A percentile compares a stretch with the other conserved stretches of the same genome.
phyloP scores from a whole-genome alignment of 1,284 basidiomycete species.

The Melampsora americana region DNA sequence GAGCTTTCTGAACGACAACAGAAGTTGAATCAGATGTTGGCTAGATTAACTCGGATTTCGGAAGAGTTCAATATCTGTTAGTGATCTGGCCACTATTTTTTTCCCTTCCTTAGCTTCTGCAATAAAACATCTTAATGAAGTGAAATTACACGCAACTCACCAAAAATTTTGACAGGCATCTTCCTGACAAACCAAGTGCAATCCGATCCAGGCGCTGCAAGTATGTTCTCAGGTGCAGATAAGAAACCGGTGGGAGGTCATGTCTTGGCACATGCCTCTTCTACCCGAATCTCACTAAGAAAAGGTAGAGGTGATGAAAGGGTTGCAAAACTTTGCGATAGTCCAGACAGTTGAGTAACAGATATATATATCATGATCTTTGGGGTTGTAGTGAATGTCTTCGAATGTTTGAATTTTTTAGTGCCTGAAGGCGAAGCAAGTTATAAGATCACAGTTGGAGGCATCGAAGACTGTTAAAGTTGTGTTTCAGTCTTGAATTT shows the following conservation, averaged over 20 bases:
- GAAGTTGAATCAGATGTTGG: constrained; percentile 71
- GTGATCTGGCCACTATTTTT: constrained; percentile 2
- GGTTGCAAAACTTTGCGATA: constrained; percentile 90
- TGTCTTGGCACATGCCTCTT: constrained; percentile 78
- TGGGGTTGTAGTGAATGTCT: neutral
- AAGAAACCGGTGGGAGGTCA: constrained; percentile 63
- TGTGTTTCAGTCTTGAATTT: no score
- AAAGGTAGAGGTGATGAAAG: constrained; percentile 91
- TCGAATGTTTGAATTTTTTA: constrained; percentile 4
- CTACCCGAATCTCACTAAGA: constrained; percentile 76
- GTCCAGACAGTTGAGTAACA: constrained; percentile 71
- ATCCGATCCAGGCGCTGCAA: constrained; percentile 89
- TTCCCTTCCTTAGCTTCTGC: neutral
- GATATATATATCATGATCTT: neutral
- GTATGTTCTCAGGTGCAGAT: constrained; percentile 81
- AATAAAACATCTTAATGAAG: neutral
- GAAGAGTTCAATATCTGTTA: constrained; percentile 74
- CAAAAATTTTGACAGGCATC: constrained; percentile 63
- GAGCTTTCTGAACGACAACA: constrained; percentile 86
- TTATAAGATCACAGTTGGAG: constrained; percentile 45
- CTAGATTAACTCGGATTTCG: constrained; percentile 80
- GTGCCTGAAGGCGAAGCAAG: constrained; percentile 46
- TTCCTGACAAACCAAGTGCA: constrained; percentile 77
- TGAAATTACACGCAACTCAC: neutral
- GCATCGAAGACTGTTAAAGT: constrained; percentile 45